Base-by-base conservation (phyloP, 164 flowering plant genomes). In the Kalanchoe fedtschenkoi region DNA sequence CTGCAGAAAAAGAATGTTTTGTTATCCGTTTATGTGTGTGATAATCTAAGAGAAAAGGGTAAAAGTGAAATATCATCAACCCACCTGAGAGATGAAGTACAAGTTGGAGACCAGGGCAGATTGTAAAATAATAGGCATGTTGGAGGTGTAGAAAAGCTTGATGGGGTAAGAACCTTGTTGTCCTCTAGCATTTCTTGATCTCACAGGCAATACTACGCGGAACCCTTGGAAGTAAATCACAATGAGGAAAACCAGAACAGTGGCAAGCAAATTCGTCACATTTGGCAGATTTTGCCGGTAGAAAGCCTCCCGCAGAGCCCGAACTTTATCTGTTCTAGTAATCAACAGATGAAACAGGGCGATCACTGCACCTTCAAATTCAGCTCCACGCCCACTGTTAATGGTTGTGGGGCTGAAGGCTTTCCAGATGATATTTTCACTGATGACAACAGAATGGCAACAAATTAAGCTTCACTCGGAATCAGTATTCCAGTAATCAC, bases 101-200 rank as follows among this genome's bases (percentile, higher is more conserved):
- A 86, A 78, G 58, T 86, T 84, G 66, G 89, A 69, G 0, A 86
- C 92, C 70, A 86, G 92, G 1, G 92, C 92, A 68, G 92, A 86
- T 43, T 84, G 89, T 28, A 86, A 71, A 72, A 86, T 84, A 69
- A 86, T 86, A 51, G 91, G 91, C 91, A 86, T 86, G 74, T 86
- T 86, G 47, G 91, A 83, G 62, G 88, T 86, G 78, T 85, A 85
- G 74, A 85, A 85, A 61, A 85, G 71, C 71, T 85, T 85, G 68
- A 85, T 85, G 4, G 91, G 91, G 43, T 85, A 85, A 54, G 91
- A 85, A n/a, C 91, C 91, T 71, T 85, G 91, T 53, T 85, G 91
- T 37, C 91, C 91, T 44, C 91, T 82, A 24, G 91, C 86, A 78
- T 83, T 85, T 81, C 80, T 85, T 57, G 91, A 83, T 62, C 88